These are phyloP conservation scores for Mortierella alpina DNA, from an alignment of 192 early-diverging fungal genomes.

Conservation along the genomic window DNA sequence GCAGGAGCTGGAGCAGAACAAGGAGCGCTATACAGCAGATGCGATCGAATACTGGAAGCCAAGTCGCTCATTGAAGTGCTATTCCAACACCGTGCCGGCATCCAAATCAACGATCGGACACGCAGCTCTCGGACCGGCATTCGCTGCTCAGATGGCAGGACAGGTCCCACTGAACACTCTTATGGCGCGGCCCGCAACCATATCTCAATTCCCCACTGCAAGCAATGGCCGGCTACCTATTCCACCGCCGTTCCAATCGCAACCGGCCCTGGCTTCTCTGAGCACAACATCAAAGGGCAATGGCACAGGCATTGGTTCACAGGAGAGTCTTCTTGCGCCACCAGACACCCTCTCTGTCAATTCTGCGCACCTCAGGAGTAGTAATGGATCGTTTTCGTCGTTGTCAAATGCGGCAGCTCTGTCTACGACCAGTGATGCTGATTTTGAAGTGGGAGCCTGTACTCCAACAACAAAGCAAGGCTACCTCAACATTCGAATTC, in stretches of 20 bases:
- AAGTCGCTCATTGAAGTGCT: constrained; percentile 46
- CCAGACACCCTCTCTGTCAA: constrained; percentile 1
- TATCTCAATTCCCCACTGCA: constrained; percentile 14
- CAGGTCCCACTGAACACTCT: constrained; percentile 18
- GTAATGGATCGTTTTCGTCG: constrained; percentile 1
- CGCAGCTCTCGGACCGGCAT: constrained; percentile 26
- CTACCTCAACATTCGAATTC: constrained; percentile 64
- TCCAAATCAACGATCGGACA: constrained; percentile 25
- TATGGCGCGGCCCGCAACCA: constrained; percentile 24
- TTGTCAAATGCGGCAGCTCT: not conserved
- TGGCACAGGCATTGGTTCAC: not conserved
- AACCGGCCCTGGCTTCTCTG: not conserved
- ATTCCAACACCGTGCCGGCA: constrained; percentile 14
- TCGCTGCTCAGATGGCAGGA: constrained; percentile 39
- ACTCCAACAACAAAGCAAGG: constrained; percentile 71
- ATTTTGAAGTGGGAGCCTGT: not conserved
- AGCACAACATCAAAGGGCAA: not conserved
- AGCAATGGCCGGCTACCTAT: constrained; percentile 6
- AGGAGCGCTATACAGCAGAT: constrained; percentile 41
- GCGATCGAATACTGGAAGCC: constrained; percentile 53
- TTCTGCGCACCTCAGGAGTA: constrained; percentile 1
- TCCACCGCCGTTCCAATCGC: constrained; percentile 19
- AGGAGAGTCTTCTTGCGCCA: not conserved
- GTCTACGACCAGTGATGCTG: too few species aligned
- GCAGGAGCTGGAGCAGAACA: constrained; percentile 44